A percentile compares a stretch with the other conserved stretches of the same genome.
These are phyloP conservation scores for Sherardia arvensis DNA, from an alignment of 257 asterid species.

Conservation along the genomic window DNA sequence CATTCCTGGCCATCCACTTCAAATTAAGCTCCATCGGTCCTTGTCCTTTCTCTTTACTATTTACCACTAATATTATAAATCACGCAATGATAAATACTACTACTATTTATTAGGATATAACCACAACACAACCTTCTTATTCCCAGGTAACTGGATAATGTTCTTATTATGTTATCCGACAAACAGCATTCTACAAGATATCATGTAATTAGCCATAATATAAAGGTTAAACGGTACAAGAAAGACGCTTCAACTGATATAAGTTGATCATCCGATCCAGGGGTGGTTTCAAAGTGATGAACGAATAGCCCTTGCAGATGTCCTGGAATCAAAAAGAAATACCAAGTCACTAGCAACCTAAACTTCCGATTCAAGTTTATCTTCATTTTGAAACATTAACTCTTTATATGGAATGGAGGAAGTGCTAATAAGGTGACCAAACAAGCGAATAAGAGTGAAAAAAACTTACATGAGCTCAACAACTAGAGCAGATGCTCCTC, in stretches of 20 bases:
- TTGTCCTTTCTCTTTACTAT: neutral
- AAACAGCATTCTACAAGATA: neutral
- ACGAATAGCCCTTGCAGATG: constrained; percentile 4
- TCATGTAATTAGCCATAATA: neutral
- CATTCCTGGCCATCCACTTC: constrained; percentile 2
- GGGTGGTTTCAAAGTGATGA: constrained; percentile 8
- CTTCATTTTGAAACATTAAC: neutral
- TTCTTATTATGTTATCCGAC: neutral
- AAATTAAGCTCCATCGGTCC: constrained; percentile 1
- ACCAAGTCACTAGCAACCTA: neutral
- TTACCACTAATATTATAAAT: neutral
- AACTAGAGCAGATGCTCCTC: constrained; percentile 92
- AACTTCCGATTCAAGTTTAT: too few species aligned
- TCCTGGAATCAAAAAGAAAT: constrained; percentile 5
- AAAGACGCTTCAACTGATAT: neutral
- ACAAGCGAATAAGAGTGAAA: neutral
- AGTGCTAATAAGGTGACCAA: neutral
- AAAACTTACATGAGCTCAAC: constrained; percentile 50
- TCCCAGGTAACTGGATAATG: neutral
- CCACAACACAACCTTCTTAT: neutral
- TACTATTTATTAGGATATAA: too few species aligned
- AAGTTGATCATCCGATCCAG: neutral
- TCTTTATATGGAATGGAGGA: neutral
- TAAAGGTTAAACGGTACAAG: too few species aligned
- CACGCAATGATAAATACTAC: neutral